These are phyloP conservation scores for Suillus spraguei DNA, from an alignment of 768 basidiomycete species.

Conservation along the genomic window DNA sequence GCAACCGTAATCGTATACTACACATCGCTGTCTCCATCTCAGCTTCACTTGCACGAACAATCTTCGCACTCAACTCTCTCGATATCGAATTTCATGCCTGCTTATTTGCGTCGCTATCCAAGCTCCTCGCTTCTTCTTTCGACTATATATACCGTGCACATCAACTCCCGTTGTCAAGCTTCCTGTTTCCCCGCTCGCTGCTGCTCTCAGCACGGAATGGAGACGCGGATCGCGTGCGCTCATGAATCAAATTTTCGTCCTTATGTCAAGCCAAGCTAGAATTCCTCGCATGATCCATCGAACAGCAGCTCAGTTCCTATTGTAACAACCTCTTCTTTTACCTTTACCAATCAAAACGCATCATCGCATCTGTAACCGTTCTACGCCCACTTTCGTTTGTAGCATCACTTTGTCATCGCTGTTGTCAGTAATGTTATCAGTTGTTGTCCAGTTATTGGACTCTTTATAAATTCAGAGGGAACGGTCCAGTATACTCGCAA, in stretches of 20 bases:
- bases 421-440: constrained; percentile 9
- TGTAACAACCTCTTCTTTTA: constrained; percentile 15
- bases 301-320: constrained; percentile 28
- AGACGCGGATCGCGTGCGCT: constrained; percentile 29
- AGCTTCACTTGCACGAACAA: constrained; percentile 29
- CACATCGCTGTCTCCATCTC: constrained; percentile 28
- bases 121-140: constrained; percentile 8
- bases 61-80: constrained; percentile 37
- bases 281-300: constrained; percentile 24
- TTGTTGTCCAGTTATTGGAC: constrained; percentile 3
- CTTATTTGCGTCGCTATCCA: constrained; percentile 9
- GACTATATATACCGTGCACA: constrained; percentile 11
- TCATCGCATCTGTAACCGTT: constrained; percentile 23
- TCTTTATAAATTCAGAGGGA: not conserved
- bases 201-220: constrained; percentile 20
- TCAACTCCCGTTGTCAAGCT: constrained; percentile 12
- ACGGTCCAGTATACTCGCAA: not conserved
- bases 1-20: constrained; percentile 22
- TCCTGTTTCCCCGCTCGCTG: constrained; percentile 24
- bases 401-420: constrained; percentile 16
- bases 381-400: constrained; percentile 33
- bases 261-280: constrained; percentile 25
- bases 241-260: constrained; percentile 6
- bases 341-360: constrained; percentile 24
- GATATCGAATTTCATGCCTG: constrained; percentile 10